Conservation (phyloP, 768 basidiomycete species). For the Dictyophora rubrovolvata region DNA sequence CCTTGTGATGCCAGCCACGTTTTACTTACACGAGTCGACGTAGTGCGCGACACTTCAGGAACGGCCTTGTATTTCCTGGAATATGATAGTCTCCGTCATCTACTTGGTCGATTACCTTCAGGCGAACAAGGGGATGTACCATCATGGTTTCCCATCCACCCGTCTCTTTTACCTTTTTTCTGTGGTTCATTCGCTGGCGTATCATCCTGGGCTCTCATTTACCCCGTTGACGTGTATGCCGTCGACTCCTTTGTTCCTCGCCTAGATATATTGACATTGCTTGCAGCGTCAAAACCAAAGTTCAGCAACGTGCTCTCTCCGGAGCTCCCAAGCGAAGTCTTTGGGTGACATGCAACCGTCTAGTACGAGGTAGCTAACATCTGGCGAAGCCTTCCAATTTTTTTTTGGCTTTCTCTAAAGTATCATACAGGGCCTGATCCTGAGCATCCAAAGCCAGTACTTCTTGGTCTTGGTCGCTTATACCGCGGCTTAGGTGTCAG, state of each 20-base stretch:
- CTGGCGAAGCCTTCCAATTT: neutral
- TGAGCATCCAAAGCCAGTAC: conserved; percentile 60
- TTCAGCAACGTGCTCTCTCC: conserved; percentile 87
- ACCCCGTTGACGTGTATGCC: conserved; percentile 85
- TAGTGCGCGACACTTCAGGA: conserved; percentile 82
- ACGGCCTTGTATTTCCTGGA: conserved; percentile 90
- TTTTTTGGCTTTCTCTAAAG: neutral
- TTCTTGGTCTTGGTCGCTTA: conserved; percentile 70
- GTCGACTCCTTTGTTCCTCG: neutral
- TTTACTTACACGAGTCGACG: neutral
- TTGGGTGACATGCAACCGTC: conserved; percentile 62
- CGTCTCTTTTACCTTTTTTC: conserved; percentile 76
- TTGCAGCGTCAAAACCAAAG: conserved; percentile 79
- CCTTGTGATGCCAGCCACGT: neutral
- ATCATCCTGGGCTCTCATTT: conserved; percentile 67
- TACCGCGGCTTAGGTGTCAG: conserved; percentile 94
- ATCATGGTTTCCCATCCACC: conserved; percentile 75
- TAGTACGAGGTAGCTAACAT: conserved; percentile 69
- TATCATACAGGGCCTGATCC: conserved; percentile 60
- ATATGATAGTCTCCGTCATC: conserved; percentile 84
- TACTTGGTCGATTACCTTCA: conserved; percentile 65
- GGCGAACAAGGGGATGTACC: conserved; percentile 78
- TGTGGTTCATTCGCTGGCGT: conserved; percentile 90
- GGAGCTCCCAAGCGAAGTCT: conserved; percentile 64
- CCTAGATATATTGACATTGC: conserved; percentile 12